These are phyloP conservation scores for Ceratobasidium sp. DNA, from an alignment of 1,284 basidiomycete species.

Conservation along the genomic window DNA sequence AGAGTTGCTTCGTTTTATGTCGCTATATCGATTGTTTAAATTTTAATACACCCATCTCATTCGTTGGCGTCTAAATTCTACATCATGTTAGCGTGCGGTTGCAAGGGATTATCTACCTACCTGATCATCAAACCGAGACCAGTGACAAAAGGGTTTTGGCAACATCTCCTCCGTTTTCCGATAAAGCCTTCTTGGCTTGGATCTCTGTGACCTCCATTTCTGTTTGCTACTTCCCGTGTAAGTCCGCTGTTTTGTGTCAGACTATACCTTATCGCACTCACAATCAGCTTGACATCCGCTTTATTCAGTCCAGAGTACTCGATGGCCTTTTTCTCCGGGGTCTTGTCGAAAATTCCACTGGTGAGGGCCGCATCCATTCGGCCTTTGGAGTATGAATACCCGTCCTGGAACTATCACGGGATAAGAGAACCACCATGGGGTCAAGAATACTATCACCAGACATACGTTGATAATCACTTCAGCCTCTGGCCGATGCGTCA, in stretches of 20 bases:
- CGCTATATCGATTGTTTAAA: background rate
- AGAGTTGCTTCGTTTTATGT: background rate
- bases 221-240: slow-evolving; percentile 22
- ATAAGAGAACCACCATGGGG: background rate
- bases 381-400: slow-evolving; percentile 41
- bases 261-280: background rate
- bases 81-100: background rate
- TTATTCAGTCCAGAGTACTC: slow-evolving; percentile 40
- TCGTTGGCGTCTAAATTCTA: background rate
- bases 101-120: background rate
- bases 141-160: slow-evolving; percentile 31
- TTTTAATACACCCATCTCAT: background rate
- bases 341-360: slow-evolving; percentile 37
- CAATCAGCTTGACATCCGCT: slow-evolving; percentile 41
- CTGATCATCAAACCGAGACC: slow-evolving; percentile 16
- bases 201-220: slow-evolving; percentile 41
- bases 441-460: background rate
- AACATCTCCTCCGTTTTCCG: slow-evolving; percentile 41
- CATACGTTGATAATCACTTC: slow-evolving; percentile 37
- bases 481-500: slow-evolving; percentile 38
- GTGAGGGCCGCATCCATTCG: slow-evolving; percentile 43
- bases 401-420: slow-evolving; percentile 41
- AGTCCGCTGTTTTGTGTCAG: background rate
- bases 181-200: slow-evolving; percentile 42
- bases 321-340: slow-evolving; percentile 17